A percentile compares a stretch with the other conserved stretches of the same genome.
Conservation (phyloP, 2,329 filamentous ascomycete genomes). For the Fusarium sp. region DNA sequence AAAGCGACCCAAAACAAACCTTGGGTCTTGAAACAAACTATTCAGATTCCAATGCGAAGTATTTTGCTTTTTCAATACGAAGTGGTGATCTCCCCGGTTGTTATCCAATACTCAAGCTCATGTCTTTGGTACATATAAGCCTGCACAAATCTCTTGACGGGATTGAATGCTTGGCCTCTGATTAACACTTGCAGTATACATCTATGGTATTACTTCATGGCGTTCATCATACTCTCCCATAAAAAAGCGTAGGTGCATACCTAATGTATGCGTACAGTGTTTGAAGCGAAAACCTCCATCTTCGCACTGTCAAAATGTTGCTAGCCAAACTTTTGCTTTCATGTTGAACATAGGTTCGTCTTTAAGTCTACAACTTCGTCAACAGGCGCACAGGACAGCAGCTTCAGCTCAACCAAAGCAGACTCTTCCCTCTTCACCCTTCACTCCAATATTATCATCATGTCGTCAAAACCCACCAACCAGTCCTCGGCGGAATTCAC, state of each 20-base stretch:
- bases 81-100: no score
- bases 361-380: slow-evolving; percentile 5
- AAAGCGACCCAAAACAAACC: neutral
- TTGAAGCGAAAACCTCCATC: accelerated
- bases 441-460: neutral
- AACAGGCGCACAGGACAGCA: neutral
- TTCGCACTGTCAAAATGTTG: slow-evolving; percentile 7
- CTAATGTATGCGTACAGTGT: slow-evolving; percentile 11
- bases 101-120: no score
- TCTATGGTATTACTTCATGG: no score
- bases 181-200: no score
- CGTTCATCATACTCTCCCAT: no score
- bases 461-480: slow-evolving; percentile 39
- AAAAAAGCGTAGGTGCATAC: no score
- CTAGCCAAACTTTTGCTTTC: slow-evolving; percentile 12
- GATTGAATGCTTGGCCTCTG: no score
- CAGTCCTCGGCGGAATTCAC: slow-evolving; percentile 64
- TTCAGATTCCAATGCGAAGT: no score
- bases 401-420: neutral
- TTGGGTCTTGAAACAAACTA: neutral
- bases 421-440: no score
- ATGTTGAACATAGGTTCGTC: neutral
- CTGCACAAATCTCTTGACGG: no score
- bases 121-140: no score
- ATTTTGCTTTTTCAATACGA: no score